Base-by-base conservation (phyloP, 75 land plant species). In the Cupressus sempervirens region DNA sequence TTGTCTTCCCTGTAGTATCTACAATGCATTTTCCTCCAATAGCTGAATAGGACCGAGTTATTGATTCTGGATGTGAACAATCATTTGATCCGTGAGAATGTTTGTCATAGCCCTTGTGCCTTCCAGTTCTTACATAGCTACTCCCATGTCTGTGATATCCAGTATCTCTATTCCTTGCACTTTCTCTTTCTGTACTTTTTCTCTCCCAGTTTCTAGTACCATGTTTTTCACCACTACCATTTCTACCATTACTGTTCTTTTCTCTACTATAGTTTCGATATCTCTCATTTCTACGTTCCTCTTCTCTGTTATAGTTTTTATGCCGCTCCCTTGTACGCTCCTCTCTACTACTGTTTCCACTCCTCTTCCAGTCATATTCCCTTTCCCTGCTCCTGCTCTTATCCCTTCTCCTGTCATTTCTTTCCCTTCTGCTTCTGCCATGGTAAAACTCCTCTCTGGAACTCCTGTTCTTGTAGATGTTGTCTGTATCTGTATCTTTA, bases 271-370 rank as follows among this genome's bases (percentile, higher is more conserved):
- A 79, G 29, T 45, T 79, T 8, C 48, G 26, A 79, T 12, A 2
- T 14, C 81, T 26, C 30, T 79, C 81, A 45, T 48, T 26, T 79
- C 30, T 79, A 26, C 81, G 14, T 79, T 79, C 81, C 45, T 0
- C n/a, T 43, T 79, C 81, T 45, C 30, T 76, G 5, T 32, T 76
- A 76, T 23, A 32, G 79, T 23, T 76, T 76, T 45, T 76, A 76
- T 7, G 20, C 79, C 41, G 20, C 26, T 76, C 41, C 35, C 79
- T 18, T 36, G 23, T n/a, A 79, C 40, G 11, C 23, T 45, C 81
- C 81, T 79, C 81, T 79, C 81, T 79, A 79, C 23, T 45, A 45
- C 32, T 79, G 79, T 40, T 40, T 76, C 26, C 41, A 79, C 13
- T 40, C 81, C 81, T 45, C 30, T 43, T n/a, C 46, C 50, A 16